A percentile compares a stretch with the other conserved stretches of the same genome.
phyloP scores from a whole-genome alignment of 169 alveolate species.

The Eimeria praecox region DNA sequence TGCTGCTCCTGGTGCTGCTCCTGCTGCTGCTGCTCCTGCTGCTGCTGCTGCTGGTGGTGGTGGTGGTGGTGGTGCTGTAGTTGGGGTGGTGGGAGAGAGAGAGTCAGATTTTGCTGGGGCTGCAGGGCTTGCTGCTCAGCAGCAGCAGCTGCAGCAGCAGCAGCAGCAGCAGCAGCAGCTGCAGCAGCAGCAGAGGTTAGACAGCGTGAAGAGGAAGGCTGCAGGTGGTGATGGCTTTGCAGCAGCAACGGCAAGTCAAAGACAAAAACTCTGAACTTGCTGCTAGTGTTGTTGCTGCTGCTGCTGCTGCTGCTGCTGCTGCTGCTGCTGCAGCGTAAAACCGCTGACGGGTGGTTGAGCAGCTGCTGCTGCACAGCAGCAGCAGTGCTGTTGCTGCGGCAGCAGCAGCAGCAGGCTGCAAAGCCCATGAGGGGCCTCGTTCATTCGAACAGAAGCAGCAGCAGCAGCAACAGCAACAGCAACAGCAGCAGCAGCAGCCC shows the following conservation, averaged over 20 bases:
- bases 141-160: background rate
- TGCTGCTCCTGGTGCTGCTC: too few relatives aligned
- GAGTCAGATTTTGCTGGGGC: background rate
- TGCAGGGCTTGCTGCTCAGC: constrained; percentile 11
- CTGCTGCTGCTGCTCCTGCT: too few relatives aligned
- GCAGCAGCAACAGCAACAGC: too few relatives aligned
- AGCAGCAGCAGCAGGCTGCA: too few relatives aligned
- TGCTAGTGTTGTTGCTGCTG: background rate
- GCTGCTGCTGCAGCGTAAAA: background rate
- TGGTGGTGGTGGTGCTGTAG: background rate
- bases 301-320: background rate
- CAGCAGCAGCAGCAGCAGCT: constrained; percentile 26
- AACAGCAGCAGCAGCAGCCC: too few relatives aligned
- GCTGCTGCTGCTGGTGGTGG: background rate
- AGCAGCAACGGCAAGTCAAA: background rate
- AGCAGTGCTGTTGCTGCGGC: background rate
- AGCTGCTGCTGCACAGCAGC: background rate
- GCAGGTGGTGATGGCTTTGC: background rate
- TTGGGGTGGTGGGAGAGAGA: background rate
- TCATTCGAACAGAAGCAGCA: too few relatives aligned
- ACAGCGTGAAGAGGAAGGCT: background rate
- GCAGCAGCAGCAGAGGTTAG: background rate
- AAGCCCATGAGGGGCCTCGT: too few relatives aligned
- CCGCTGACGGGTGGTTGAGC: background rate
- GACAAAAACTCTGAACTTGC: background rate